Percentiles rank a stretch among this genome's conserved stretches.
phyloP scores from a whole-genome alignment of 208 protist genomes.

The Angomonas deanei region DNA sequence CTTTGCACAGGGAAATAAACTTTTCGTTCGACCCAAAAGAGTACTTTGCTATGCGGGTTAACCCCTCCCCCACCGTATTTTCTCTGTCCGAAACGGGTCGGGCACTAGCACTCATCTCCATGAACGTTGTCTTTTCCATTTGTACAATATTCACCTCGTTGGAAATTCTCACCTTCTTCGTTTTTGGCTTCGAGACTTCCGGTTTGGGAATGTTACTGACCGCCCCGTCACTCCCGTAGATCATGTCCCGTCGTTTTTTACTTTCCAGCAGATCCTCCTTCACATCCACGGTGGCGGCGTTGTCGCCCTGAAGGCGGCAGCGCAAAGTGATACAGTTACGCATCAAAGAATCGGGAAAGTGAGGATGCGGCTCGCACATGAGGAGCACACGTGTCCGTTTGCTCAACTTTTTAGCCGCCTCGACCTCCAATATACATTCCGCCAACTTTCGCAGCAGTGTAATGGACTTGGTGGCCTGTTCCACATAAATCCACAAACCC shows the following conservation, averaged over 20 bases:
- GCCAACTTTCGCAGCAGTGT: constrained; percentile 74
- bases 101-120: constrained; percentile 83
- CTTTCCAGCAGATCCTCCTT: constrained; percentile 64
- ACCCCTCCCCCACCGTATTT: constrained; percentile 42
- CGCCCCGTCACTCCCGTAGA: constrained; percentile 41
- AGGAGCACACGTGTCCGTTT: constrained; percentile 65
- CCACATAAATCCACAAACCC: constrained; percentile 86
- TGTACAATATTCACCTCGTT: constrained; percentile 85
- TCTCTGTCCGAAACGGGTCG: constrained; percentile 37
- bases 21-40: constrained; percentile 79
- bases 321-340: constrained; percentile 71
- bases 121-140: constrained; percentile 81
- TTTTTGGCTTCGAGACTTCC: constrained; percentile 34
- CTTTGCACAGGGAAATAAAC: constrained; percentile 84
- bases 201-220: constrained; percentile 17
- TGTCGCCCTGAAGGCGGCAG: constrained; percentile 58
- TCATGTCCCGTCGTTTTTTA: constrained; percentile 28
- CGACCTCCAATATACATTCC: constrained; percentile 63
- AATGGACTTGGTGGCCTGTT: constrained; percentile 88
- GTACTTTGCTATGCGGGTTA: constrained; percentile 80
- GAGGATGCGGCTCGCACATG: constrained; percentile 88
- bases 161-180: constrained; percentile 76
- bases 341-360: constrained; percentile 82
- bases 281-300: constrained; percentile 52
- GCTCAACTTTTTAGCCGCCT: constrained; percentile 41